These are phyloP conservation scores for Pythium folliculosum DNA, from an alignment of 352 stramenopile genomes.

Conservation along the genomic window DNA sequence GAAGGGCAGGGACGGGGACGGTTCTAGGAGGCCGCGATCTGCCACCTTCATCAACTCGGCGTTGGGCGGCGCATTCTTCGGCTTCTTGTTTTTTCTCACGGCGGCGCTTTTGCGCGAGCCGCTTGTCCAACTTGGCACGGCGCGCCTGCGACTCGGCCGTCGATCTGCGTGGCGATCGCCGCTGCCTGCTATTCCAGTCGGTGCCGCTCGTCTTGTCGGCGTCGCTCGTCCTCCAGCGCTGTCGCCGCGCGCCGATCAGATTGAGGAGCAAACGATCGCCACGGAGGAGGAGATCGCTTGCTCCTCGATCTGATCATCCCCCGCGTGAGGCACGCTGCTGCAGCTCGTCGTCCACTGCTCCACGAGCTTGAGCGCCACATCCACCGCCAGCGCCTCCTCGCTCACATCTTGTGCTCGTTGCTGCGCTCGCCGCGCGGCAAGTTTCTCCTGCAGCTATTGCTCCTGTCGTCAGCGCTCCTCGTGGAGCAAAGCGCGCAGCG, in stretches of 20 bases:
- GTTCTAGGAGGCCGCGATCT: background rate
- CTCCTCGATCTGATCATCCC: too few species aligned
- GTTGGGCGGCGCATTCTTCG: too few species aligned
- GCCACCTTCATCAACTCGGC: too few species aligned
- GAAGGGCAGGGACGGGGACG: background rate
- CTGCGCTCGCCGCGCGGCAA: slow-evolving; percentile 15
- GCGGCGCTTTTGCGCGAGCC: slow-evolving; percentile 9
- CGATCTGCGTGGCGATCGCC: slow-evolving; percentile 14
- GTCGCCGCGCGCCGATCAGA: slow-evolving; percentile 16
- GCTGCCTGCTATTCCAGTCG: slow-evolving; percentile 20
- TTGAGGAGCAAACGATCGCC: too few species aligned
- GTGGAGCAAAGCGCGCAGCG: slow-evolving; percentile 44
- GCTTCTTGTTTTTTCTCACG: background rate
- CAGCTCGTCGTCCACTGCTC: slow-evolving; percentile 25
- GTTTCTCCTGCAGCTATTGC: slow-evolving; percentile 46
- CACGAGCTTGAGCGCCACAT: slow-evolving; percentile 6
- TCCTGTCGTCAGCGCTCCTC: slow-evolving; percentile 70
- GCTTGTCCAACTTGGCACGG: slow-evolving; percentile 15
- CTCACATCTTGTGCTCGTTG: slow-evolving; percentile 10
- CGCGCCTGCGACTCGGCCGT: slow-evolving; percentile 1
- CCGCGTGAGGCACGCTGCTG: slow-evolving; percentile 15
- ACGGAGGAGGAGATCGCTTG: too few species aligned
- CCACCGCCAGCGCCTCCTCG: slow-evolving; percentile 4
- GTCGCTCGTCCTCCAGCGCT: slow-evolving; percentile 24
- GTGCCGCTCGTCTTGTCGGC: too few species aligned